Percentiles rank a stretch among this genome's conserved stretches.
Evolutionary conservation across 179 eudicot genomes (phyloP).

Genomic region (Vitellaria paradoxa): DNA sequence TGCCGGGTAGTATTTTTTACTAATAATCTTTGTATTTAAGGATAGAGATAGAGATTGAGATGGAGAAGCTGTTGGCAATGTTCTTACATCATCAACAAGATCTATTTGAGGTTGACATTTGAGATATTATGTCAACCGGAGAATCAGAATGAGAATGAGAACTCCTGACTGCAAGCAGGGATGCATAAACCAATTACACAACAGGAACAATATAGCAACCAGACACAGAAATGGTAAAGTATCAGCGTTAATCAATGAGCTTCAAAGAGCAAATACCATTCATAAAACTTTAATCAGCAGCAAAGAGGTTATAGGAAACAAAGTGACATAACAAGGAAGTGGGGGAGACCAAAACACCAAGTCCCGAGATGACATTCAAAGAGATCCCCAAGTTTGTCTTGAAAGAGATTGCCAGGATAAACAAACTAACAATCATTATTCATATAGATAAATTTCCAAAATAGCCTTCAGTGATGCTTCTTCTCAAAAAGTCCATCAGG

Average conservation of each 20-base stretch:
- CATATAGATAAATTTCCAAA: background rate
- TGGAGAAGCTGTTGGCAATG: no score
- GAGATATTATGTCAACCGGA: background rate
- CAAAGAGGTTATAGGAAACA: background rate
- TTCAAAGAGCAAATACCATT: background rate
- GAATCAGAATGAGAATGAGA: background rate
- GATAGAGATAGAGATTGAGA: no score
- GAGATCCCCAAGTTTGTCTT: background rate
- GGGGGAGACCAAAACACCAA: background rate
- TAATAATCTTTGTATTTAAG: no score
- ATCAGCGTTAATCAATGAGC: background rate
- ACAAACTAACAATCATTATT: slow-evolving; percentile 7
- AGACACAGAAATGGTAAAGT: background rate
- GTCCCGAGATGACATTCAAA: background rate
- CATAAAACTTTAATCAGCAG: slow-evolving; percentile 2
- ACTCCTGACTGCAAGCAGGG: background rate
- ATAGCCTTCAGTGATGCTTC: slow-evolving; percentile 6
- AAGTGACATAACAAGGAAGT: background rate
- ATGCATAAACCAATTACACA: background rate
- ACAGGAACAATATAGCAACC: background rate
- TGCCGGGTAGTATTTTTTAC: no score
- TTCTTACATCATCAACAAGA: no score
- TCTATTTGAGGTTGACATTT: no score
- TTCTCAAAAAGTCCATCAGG: slow-evolving; percentile 55
- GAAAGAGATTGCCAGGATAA: slow-evolving; percentile 1